Conservation (phyloP, 2,329 filamentous ascomycete genomes). For the Cryphonectria japonica region DNA sequence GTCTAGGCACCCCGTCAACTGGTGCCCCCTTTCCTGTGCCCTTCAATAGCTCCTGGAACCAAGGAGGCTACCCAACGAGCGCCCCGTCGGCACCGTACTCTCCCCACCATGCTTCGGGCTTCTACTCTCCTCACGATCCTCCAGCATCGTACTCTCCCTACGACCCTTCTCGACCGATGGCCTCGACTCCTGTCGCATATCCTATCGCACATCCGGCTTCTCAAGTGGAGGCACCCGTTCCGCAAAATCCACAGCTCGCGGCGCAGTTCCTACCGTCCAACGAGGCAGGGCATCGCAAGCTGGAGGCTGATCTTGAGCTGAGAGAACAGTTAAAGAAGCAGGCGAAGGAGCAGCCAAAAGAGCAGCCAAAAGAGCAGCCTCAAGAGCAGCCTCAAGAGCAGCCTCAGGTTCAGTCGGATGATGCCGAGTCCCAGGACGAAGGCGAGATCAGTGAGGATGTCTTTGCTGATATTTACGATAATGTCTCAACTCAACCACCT, state of each 20-base stretch:
- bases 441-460: conserved; percentile 77
- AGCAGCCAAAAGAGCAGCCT: conserved; percentile 13
- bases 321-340: conserved; percentile 12
- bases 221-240: conserved; percentile 2
- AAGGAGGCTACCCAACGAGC: conserved; percentile 2
- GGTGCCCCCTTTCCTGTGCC: conserved; percentile 18
- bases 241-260: background rate
- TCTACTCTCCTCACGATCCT: background rate
- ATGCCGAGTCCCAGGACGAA: conserved; percentile 58
- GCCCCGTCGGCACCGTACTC: conserved; percentile 3
- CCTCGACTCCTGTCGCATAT: background rate
- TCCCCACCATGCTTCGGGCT: background rate
- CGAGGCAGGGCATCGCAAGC: background rate
- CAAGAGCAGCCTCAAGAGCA: conserved; percentile 14
- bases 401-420: conserved; percentile 15
- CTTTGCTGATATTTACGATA: conserved; percentile 59
- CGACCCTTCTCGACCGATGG: conserved; percentile 3
- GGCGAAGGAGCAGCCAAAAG: conserved; percentile 1
- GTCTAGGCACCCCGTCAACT: conserved; percentile 39
- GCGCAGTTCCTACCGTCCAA: background rate
- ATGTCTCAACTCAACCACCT: conserved; percentile 36
- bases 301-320: conserved; percentile 5
- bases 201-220: conserved; percentile 3
- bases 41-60: conserved; percentile 20
- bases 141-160: conserved; percentile 21